A percentile compares a stretch with the other conserved stretches of the same genome.
phyloP scores from a whole-genome alignment of 345 rosid genomes.

The Camelina neglecta region DNA sequence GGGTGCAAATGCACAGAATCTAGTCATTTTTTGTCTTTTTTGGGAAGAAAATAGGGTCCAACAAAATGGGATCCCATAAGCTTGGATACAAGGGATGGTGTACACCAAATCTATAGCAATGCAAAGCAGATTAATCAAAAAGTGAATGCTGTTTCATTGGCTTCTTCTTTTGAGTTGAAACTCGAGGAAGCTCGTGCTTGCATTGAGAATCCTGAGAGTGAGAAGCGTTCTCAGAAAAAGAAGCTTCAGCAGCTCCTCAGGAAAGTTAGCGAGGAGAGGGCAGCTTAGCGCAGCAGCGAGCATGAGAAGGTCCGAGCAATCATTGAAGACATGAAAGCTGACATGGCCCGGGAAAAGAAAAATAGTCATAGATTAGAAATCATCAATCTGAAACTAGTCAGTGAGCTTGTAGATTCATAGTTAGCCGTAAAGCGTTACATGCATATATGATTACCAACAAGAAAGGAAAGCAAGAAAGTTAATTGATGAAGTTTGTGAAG shows the following conservation, averaged over 20 bases:
- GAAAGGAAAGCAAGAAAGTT: slow-evolving; percentile 76
- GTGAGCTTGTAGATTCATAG: slow-evolving; percentile 79
- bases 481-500: slow-evolving; percentile 76
- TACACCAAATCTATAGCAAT: slow-evolving; percentile 51
- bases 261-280: slow-evolving; percentile 87
- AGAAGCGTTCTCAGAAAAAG: slow-evolving; percentile 72
- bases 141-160: slow-evolving; percentile 62
- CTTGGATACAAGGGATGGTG: slow-evolving; percentile 56
- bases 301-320: slow-evolving; percentile 83
- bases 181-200: slow-evolving; percentile 66
- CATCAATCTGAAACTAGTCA: slow-evolving; percentile 71
- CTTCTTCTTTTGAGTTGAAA: slow-evolving; percentile 66
- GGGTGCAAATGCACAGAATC: too few species aligned
- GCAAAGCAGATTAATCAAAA: slow-evolving; percentile 57
- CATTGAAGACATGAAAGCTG: slow-evolving; percentile 67
- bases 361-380: slow-evolving; percentile 70
- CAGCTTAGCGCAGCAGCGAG: slow-evolving; percentile 80
- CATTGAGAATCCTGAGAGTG: slow-evolving; percentile 68
- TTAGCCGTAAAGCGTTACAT: slow-evolving; percentile 63
- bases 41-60: slow-evolving; percentile 43
- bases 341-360: slow-evolving; percentile 72
- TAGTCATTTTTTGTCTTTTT: too few species aligned
- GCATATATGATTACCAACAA: slow-evolving; percentile 66
- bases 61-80: slow-evolving; percentile 84
- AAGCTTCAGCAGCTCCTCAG: slow-evolving; percentile 83